Evolutionary conservation across 208 protist genomes (phyloP).

Genomic region (Trichomonas gallinae): DNA sequence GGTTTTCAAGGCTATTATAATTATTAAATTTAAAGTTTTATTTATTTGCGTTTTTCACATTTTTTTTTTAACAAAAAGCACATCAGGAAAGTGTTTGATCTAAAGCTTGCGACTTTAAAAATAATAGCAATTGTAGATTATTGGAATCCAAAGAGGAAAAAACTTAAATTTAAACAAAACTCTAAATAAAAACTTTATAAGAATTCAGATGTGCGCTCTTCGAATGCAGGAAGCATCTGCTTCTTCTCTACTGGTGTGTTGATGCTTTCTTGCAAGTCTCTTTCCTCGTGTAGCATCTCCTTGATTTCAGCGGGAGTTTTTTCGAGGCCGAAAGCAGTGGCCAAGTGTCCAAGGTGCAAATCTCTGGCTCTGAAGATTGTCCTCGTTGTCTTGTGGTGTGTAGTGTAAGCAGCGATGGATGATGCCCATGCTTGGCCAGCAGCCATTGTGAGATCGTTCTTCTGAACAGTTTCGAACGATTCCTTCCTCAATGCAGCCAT

Average conservation of each 20-base stretch:
- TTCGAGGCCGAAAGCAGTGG: neutral
- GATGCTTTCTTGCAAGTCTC: neutral
- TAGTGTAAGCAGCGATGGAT: neutral
- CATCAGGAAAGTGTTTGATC: no score
- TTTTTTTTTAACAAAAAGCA: no score
- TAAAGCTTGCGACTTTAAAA: no score
- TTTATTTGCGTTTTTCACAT: no score
- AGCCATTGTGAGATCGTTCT: neutral
- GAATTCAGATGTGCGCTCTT: neutral
- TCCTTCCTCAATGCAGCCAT: neutral
- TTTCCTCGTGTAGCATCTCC: neutral
- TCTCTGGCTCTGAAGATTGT: neutral
- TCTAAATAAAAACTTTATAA: neutral
- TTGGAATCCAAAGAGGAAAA: no score
- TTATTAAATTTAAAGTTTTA: no score
- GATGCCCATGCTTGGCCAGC: neutral
- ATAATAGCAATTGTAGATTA: no score
- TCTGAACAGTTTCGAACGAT: neutral
- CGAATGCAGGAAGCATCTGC: neutral
- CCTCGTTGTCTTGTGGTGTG: neutral
- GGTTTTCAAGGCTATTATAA: no score
- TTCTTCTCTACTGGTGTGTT: neutral
- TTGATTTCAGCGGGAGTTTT: neutral
- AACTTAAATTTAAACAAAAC: neutral
- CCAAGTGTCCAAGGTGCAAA: neutral